phyloP scores from a whole-genome alignment of 352 stramenopile species.

The Peronospora destructor region DNA sequence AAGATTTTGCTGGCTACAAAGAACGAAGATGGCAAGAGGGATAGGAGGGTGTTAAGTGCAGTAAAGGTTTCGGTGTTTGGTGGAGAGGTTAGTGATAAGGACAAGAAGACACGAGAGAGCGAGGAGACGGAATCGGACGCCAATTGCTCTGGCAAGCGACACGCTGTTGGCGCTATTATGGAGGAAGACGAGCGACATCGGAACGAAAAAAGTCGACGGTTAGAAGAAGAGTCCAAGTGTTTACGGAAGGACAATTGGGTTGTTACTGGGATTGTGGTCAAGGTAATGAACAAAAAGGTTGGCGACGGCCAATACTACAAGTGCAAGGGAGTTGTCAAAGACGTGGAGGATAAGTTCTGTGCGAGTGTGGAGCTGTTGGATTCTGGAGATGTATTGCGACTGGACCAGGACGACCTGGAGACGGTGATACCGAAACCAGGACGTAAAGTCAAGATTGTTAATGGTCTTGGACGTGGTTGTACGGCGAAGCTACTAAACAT shows the following conservation, averaged over 20 bases:
- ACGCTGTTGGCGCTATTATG: conserved; percentile 51
- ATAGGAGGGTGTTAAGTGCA: conserved; percentile 3
- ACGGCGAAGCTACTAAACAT: conserved; percentile 69
- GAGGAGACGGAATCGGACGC: neutral
- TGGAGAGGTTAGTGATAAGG: neutral
- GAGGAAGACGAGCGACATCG: conserved; percentile 47
- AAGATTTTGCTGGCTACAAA: conserved; percentile 23
- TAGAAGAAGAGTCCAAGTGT: conserved; percentile 33
- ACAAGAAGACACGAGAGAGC: conserved; percentile 3
- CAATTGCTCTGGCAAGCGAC: conserved; percentile 10
- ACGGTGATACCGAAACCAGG: conserved; percentile 81
- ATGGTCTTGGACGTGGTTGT: conserved; percentile 49
- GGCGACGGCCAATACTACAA: conserved; percentile 86
- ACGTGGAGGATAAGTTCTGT: conserved; percentile 76
- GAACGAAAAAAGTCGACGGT: conserved; percentile 28
- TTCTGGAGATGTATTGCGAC: conserved; percentile 65
- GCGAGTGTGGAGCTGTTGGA: conserved; percentile 80
- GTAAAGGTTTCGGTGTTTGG: conserved; percentile 2
- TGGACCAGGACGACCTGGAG: conserved; percentile 87
- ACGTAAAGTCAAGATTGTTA: conserved; percentile 68
- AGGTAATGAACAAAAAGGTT: conserved; percentile 91
- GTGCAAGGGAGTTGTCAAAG: conserved; percentile 71
- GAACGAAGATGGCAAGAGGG: conserved; percentile 20
- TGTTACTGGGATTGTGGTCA: conserved; percentile 87
- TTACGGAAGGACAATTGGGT: conserved; percentile 89